Evolutionary conservation across 106 monocot genomes (phyloP).

Genomic region (Agapanthus africanus): DNA sequence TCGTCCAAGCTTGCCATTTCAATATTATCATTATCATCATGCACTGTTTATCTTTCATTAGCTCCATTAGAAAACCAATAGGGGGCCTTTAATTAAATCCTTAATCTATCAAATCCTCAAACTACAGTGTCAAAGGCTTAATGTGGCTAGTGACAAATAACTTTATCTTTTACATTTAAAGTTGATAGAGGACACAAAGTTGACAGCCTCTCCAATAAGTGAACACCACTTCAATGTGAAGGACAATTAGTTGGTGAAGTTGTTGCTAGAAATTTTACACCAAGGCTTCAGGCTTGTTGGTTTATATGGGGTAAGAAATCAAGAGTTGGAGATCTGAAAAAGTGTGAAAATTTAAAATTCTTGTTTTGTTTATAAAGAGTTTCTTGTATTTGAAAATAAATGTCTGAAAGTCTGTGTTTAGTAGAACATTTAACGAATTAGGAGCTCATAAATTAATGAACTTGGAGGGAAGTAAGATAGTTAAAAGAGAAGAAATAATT

Average conservation of each 20-base stretch:
- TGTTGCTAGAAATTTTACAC: neutral
- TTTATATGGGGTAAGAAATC: no score
- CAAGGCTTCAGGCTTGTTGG: no score
- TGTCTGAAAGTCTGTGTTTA: no score
- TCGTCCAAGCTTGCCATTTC: neutral
- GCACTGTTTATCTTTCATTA: neutral
- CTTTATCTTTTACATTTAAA: neutral
- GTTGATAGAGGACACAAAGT: neutral
- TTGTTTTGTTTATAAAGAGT: no score
- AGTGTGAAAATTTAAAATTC: no score
- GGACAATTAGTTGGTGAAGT: neutral
- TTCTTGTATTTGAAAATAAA: no score
- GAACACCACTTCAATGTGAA: neutral
- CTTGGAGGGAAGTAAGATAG: no score
- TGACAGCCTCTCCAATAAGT: neutral
- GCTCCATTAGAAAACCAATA: neutral
- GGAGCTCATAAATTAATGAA: no score
- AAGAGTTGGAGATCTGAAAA: no score
- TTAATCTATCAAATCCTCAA: neutral
- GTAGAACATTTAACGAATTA: no score
- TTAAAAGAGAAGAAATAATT: no score
- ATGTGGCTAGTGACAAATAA: neutral
- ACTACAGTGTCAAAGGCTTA: neutral
- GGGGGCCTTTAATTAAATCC: neutral
- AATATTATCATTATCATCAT: neutral